Evolutionary conservation across 148 eudicot species (phyloP).

Genomic region (Fagopyrum homotropicum): DNA sequence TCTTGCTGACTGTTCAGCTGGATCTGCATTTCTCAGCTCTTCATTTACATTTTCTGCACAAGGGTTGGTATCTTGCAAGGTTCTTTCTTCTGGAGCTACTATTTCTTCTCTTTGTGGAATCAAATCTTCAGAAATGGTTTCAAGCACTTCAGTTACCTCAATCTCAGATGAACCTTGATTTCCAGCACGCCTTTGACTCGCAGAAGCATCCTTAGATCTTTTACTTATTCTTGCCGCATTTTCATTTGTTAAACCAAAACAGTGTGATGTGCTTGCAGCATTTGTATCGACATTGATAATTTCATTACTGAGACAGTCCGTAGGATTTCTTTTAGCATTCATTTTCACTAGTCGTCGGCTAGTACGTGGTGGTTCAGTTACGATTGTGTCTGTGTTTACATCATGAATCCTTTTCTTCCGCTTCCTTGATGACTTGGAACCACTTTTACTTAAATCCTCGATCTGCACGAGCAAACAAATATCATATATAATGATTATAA

Average conservation of each 20-base stretch:
- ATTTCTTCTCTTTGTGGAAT: conserved; percentile 17
- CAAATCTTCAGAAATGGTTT: conserved; percentile 15
- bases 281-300: conserved; percentile 13
- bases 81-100: conserved; percentile 14
- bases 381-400: conserved; percentile 15
- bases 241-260: conserved; percentile 17
- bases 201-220: conserved; percentile 16
- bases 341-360: conserved; percentile 50
- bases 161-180: conserved; percentile 17
- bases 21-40: conserved; percentile 7
- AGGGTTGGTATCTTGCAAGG: conserved; percentile 18
- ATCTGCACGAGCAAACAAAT: conserved; percentile 18
- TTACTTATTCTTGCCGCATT: conserved; percentile 22
- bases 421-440: conserved; percentile 18
- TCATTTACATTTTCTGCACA: conserved; percentile 16
- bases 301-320: conserved; percentile 18
- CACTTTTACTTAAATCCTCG: conserved; percentile 23
- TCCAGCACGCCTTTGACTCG: conserved; percentile 16
- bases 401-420: conserved; percentile 21
- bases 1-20: conserved; percentile 21
- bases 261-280: conserved; percentile 20
- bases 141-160: conserved; percentile 15
- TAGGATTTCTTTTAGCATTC: conserved; percentile 18
- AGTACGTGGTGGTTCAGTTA: conserved; percentile 32
- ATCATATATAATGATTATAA: neutral